Percentiles rank a stretch among this genome's conserved stretches.
Evolutionary conservation across 495 filamentous ascomycete genomes (phyloP).

Genomic region (Penicillium angulare): DNA sequence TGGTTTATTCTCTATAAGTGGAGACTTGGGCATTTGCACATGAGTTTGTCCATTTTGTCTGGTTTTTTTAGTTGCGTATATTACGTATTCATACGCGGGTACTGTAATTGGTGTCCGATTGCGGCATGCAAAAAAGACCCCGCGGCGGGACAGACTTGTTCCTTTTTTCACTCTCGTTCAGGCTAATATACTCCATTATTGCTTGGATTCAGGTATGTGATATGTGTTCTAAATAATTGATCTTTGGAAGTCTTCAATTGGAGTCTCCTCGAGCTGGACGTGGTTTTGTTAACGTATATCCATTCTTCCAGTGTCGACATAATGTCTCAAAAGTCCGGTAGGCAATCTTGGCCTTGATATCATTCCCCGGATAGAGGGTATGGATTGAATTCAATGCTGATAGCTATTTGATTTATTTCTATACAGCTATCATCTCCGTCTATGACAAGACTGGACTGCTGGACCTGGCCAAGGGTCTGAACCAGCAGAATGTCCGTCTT

Average conservation of each 20-base stretch:
- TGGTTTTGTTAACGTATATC: background rate
- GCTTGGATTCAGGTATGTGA: constrained; percentile 23
- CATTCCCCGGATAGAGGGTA: constrained; percentile 19
- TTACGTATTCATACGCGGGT: background rate
- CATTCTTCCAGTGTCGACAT: constrained; percentile 24
- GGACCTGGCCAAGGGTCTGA: constrained; percentile 92
- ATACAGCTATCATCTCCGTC: constrained; percentile 89
- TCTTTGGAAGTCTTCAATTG: constrained; percentile 6
- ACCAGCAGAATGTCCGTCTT: constrained; percentile 86
- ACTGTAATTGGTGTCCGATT: constrained; percentile 18
- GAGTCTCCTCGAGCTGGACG: background rate
- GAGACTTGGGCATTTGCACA: too few relatives aligned
- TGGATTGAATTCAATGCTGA: constrained; percentile 12
- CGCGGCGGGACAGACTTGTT: constrained; percentile 27
- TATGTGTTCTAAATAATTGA: too few relatives aligned
- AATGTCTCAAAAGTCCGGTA: constrained; percentile 49
- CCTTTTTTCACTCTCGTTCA: constrained; percentile 18
- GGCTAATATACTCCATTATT: constrained; percentile 13
- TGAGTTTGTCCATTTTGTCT: background rate
- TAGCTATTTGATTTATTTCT: constrained; percentile 8
- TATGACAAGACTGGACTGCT: constrained; percentile 97
- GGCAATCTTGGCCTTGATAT: constrained; percentile 18
- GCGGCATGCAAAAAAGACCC: constrained; percentile 22
- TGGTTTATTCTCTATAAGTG: too few relatives aligned
- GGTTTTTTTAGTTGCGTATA: background rate